Conservation (phyloP, 2,329 filamentous ascomycete species). For the Cercospora nicotianae region DNA sequence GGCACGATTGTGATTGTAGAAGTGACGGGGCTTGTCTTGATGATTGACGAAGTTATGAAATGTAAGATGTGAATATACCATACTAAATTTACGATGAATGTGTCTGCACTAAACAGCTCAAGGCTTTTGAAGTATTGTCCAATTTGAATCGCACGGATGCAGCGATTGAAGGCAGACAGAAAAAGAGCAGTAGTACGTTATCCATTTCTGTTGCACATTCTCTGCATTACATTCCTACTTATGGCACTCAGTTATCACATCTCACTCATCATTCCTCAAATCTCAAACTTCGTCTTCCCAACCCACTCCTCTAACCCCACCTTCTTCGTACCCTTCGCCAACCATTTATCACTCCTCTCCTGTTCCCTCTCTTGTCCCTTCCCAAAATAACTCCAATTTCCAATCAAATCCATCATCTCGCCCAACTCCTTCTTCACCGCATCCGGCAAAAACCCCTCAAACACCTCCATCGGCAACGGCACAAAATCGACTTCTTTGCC, state of each 20-base stretch:
- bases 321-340: slow-evolving; percentile 28
- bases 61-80: background rate
- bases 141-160: background rate
- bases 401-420: slow-evolving; percentile 35
- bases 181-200: background rate
- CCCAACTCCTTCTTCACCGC: slow-evolving; percentile 31
- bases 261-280: background rate
- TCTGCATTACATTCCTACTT: background rate
- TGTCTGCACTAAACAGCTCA: background rate
- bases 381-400: slow-evolving; percentile 34
- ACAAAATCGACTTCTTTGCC: slow-evolving; percentile 33
- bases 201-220: background rate
- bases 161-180: background rate
- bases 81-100: background rate
- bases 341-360: slow-evolving; percentile 30
- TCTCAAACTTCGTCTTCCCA: background rate
- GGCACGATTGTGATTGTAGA: background rate
- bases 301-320: slow-evolving; percentile 25
- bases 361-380: slow-evolving; percentile 33
- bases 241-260: background rate
- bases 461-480: slow-evolving; percentile 30
- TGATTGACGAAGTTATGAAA: background rate
- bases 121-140: background rate
- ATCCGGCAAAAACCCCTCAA: slow-evolving; percentile 30
- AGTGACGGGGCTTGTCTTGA: background rate